phyloP scores from a whole-genome alignment of 345 rosid species.

The Salix udensis region DNA sequence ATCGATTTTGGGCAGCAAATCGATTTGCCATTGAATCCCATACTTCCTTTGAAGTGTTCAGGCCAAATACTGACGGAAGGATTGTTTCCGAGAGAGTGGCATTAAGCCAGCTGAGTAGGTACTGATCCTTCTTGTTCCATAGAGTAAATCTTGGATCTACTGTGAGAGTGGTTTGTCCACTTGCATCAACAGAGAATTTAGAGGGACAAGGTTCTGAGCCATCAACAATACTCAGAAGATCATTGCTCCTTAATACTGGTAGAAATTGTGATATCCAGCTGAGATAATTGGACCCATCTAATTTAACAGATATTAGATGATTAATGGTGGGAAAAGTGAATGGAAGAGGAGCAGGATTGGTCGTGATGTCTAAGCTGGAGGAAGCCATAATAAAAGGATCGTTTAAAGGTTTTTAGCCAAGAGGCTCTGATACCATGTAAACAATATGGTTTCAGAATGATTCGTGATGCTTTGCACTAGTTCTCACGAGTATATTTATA shows the following conservation, averaged over 20 bases:
- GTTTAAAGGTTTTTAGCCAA: not conserved
- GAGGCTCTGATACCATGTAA: not conserved
- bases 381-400: not conserved
- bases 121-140: not conserved
- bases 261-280: not conserved
- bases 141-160: not conserved
- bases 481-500: no score
- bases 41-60: not conserved
- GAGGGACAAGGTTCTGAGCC: not conserved
- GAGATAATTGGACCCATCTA: not conserved
- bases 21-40: not conserved
- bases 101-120: not conserved
- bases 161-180: not conserved
- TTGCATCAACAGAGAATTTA: not conserved
- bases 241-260: not conserved
- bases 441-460: not conserved
- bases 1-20: not conserved
- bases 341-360: no score
- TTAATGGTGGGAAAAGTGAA: no score
- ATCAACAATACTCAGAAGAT: not conserved
- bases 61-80: accelerated
- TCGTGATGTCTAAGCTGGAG: no score
- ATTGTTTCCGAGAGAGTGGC: not conserved
- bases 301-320: not conserved
- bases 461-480: no score